A percentile compares a stretch with the other conserved stretches of the same genome.
These are phyloP conservation scores for Trametes sanguinea DNA, from an alignment of 768 basidiomycete genomes.

Conservation along the genomic window DNA sequence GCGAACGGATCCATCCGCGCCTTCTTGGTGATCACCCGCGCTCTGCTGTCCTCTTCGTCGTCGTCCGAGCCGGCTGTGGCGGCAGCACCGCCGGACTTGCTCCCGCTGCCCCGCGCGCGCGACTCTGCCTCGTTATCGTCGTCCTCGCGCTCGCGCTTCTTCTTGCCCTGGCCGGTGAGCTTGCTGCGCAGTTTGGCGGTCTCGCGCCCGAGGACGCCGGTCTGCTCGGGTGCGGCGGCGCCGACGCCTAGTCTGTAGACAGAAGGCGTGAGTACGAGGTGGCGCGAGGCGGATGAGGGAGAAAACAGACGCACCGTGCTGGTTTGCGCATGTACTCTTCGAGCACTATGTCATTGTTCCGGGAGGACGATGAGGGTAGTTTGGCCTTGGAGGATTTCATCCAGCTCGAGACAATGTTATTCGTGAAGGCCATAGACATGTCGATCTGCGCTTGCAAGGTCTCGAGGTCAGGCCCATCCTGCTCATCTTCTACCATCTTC, in stretches of 20 bases:
- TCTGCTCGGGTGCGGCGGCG: conserved; percentile 55
- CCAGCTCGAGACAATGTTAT: conserved; percentile 78
- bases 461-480: conserved; percentile 65
- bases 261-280: conserved; percentile 10
- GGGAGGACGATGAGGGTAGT: conserved; percentile 23
- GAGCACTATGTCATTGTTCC: conserved; percentile 48
- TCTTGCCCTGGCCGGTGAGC: conserved; percentile 53
- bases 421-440: conserved; percentile 74
- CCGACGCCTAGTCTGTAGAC: conserved; percentile 71
- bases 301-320: conserved; percentile 53
- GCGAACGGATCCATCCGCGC: conserved; percentile 59
- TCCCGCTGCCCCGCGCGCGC: not conserved
- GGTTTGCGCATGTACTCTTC: conserved; percentile 70
- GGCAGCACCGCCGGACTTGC: not conserved
- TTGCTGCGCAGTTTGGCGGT: conserved; percentile 62
- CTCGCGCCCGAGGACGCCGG: conserved; percentile 49
- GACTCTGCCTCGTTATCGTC: conserved; percentile 44
- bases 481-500: conserved; percentile 38
- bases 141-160: conserved; percentile 52
- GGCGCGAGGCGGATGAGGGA: not conserved
- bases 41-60: conserved; percentile 61
- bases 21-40: conserved; percentile 61
- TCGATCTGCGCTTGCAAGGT: conserved; percentile 82
- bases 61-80: conserved; percentile 23
- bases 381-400: conserved; percentile 50